Percentiles rank a stretch among this genome's conserved stretches.
Evolutionary conservation across 495 filamentous ascomycete genomes (phyloP).

Genomic region (Aspergillus haitiensis): DNA sequence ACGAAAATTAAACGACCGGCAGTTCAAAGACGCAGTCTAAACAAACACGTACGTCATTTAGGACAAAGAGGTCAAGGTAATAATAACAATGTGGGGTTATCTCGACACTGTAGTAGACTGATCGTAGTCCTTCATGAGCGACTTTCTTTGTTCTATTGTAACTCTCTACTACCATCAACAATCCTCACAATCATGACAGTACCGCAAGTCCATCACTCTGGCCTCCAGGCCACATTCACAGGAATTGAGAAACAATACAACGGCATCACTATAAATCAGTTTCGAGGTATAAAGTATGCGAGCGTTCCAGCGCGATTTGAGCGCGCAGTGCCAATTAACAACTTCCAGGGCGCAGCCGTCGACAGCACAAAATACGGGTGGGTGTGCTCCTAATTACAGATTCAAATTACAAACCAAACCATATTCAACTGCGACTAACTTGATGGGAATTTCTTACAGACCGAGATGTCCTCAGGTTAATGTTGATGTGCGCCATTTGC

Average conservation of each 20-base stretch:
- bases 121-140: background rate
- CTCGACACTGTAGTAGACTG: background rate
- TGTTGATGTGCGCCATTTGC: slow-evolving; percentile 41
- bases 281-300: slow-evolving; percentile 41
- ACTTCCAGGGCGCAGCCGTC: slow-evolving; percentile 30
- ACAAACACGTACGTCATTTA: background rate
- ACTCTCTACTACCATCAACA: background rate
- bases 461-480: slow-evolving; percentile 41
- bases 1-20: slow-evolving; percentile 12
- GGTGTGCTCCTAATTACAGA: background rate
- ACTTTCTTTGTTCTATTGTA: background rate
- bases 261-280: slow-evolving; percentile 31
- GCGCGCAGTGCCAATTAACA: slow-evolving; percentile 28
- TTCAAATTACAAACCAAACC: background rate
- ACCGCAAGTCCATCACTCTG: slow-evolving; percentile 29
- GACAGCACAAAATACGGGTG: slow-evolving; percentile 42
- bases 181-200: slow-evolving; percentile 25
- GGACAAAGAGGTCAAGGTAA: background rate
- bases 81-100: background rate
- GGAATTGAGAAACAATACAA: slow-evolving; percentile 25
- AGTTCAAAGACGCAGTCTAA: background rate
- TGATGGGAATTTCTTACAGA: slow-evolving; percentile 20
- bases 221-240: slow-evolving; percentile 37
- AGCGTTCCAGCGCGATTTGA: slow-evolving; percentile 40
- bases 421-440: background rate